phyloP scores from a whole-genome alignment of 2,329 filamentous ascomycete species.

The Scleromitrula shiraiana region DNA sequence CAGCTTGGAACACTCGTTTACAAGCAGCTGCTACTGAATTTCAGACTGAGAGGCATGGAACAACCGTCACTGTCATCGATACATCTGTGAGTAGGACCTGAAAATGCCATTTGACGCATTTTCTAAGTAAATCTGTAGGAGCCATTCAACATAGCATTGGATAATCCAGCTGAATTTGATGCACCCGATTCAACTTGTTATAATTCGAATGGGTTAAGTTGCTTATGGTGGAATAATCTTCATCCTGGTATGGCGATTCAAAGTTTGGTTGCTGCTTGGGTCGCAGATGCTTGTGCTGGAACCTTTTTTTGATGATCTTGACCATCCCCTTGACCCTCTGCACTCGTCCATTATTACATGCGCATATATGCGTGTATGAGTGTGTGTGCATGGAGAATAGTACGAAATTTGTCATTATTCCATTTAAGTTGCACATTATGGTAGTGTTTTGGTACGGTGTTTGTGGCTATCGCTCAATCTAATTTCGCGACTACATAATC shows the following conservation, averaged over 20 bases:
- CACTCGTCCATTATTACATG: no score
- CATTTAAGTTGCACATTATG: no score
- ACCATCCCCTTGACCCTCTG: no score
- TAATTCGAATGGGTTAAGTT: constrained; percentile 10
- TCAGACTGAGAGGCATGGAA: constrained; percentile 1
- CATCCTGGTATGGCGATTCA: constrained; percentile 12
- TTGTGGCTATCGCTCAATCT: no score
- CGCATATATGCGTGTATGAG: no score
- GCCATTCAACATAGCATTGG: constrained; percentile 3
- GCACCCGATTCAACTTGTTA: constrained; percentile 7
- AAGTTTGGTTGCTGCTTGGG: constrained; percentile 7
- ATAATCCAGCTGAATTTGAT: constrained; percentile 10
- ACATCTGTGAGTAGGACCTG: neutral
- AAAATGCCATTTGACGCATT: no score
- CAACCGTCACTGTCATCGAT: constrained; percentile 5
- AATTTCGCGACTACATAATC: no score
- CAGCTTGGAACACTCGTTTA: neutral
- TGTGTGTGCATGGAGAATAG: no score
- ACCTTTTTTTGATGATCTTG: constrained; percentile 4
- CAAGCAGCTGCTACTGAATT: neutral
- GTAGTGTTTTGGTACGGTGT: no score
- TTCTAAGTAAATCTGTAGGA: neutral
- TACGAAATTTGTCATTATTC: no score
- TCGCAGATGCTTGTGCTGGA: neutral
- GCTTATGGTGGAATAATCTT: constrained; percentile 13